A percentile compares a stretch with the other conserved stretches of the same genome.
These are phyloP conservation scores for Penicillium pulvis DNA, from an alignment of 495 filamentous ascomycete species.

Conservation along the genomic window DNA sequence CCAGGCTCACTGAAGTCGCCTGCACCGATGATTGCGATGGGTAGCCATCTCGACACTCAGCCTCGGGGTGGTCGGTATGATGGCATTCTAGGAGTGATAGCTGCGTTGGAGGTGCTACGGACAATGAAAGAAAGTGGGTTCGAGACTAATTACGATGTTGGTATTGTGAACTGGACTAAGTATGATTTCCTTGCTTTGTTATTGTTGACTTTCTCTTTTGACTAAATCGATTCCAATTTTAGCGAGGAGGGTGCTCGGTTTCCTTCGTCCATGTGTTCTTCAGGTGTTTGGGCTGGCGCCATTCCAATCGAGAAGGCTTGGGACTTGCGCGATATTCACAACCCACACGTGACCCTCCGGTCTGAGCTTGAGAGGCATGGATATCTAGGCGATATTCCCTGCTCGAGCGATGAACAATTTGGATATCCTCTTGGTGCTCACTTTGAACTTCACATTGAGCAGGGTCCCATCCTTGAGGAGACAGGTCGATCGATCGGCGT, in stretches of 20 bases:
- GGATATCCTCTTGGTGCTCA: slow-evolving; percentile 62
- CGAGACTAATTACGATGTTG: slow-evolving; percentile 64
- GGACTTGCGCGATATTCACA: slow-evolving; percentile 52
- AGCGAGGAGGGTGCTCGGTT: slow-evolving; percentile 72
- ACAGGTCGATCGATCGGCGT: slow-evolving; percentile 61
- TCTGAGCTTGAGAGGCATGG: slow-evolving; percentile 67
- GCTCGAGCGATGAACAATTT: slow-evolving; percentile 25
- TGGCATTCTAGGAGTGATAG: slow-evolving; percentile 70
- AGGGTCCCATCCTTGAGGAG: slow-evolving; percentile 67
- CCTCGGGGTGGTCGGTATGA: slow-evolving; percentile 73
- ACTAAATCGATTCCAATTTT: too few relatives aligned
- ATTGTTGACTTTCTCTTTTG: slow-evolving; percentile 10
- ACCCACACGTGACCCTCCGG: slow-evolving; percentile 53
- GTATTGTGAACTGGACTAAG: slow-evolving; percentile 78
- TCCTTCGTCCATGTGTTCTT: slow-evolving; percentile 72
- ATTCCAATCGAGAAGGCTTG: slow-evolving; percentile 63
- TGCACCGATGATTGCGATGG: slow-evolving; percentile 45
- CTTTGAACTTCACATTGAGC: slow-evolving; percentile 82
- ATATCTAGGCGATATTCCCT: slow-evolving; percentile 57
- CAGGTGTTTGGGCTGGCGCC: slow-evolving; percentile 71
- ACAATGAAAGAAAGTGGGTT: slow-evolving; percentile 65
- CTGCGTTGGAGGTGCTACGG: slow-evolving; percentile 67
- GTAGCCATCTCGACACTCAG: slow-evolving; percentile 58
- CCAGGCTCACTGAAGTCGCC: slow-evolving; percentile 48
- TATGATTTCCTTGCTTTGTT: slow-evolving; percentile 14